phyloP scores from a whole-genome alignment of 2,329 filamentous ascomycete genomes.

The Ophiobolus disseminans region DNA sequence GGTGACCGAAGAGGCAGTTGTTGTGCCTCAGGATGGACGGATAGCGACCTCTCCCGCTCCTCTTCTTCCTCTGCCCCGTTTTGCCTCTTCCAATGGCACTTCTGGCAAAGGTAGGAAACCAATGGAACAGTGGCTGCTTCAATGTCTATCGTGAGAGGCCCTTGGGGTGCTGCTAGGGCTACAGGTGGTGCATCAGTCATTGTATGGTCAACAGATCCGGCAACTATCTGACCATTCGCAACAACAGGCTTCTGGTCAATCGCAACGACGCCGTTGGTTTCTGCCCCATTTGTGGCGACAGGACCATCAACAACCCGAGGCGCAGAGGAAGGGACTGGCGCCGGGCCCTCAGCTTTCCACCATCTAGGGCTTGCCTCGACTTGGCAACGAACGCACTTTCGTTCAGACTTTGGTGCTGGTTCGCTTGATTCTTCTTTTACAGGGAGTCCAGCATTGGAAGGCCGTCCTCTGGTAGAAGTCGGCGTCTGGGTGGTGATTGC shows the following conservation, averaged over 20 bases:
- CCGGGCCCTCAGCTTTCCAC: slow-evolving; percentile 48
- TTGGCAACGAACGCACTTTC: slow-evolving; percentile 54
- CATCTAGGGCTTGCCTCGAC: slow-evolving; percentile 74
- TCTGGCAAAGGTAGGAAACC: slow-evolving; percentile 54
- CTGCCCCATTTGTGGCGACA: slow-evolving; percentile 27
- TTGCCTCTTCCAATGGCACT: slow-evolving; percentile 57
- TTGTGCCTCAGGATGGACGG: slow-evolving; percentile 42
- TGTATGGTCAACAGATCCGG: slow-evolving; percentile 33
- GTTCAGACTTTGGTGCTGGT: slow-evolving; percentile 38
- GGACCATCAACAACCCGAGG: slow-evolving; percentile 29
- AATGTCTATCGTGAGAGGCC: slow-evolving; percentile 31
- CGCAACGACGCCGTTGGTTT: slow-evolving; percentile 17
- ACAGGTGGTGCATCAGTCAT: slow-evolving; percentile 41
- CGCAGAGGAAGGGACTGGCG: slow-evolving; percentile 9
- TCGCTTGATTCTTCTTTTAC: slow-evolving; percentile 49
- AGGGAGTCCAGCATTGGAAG: slow-evolving; percentile 43
- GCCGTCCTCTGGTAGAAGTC: slow-evolving; percentile 43
- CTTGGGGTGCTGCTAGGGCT: slow-evolving; percentile 18
- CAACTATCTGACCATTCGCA: slow-evolving; percentile 27
- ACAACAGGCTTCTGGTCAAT: slow-evolving; percentile 21
- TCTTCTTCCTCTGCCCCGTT: slow-evolving; percentile 42
- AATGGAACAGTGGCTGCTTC: slow-evolving; percentile 21
- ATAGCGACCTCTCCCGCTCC: slow-evolving; percentile 38
- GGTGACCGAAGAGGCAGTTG: slow-evolving; percentile 44
- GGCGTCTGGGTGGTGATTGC: slow-evolving; percentile 42